Evolutionary conservation across 345 rosid genomes (phyloP).

Genomic region (Lepidium africanum): DNA sequence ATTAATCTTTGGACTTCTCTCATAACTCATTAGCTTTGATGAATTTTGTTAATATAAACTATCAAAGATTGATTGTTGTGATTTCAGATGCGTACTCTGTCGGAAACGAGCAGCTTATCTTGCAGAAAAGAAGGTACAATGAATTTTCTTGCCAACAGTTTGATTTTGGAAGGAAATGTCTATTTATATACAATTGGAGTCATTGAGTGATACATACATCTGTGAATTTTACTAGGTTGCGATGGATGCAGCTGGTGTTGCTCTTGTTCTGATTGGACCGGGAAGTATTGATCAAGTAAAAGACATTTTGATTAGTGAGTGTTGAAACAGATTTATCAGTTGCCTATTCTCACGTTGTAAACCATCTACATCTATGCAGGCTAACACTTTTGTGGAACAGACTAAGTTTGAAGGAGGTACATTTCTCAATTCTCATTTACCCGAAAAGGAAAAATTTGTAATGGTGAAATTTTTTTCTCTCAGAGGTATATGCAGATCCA

Average conservation of each 20-base stretch:
- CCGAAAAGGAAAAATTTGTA: no score
- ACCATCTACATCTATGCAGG: slow-evolving; percentile 44
- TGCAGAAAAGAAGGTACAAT: slow-evolving; percentile 73
- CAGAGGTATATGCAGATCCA: slow-evolving; percentile 98
- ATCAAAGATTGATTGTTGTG: neutral
- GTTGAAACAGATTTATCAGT: neutral
- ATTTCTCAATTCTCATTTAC: neutral
- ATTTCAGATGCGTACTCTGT: slow-evolving; percentile 74
- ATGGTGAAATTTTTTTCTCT: neutral
- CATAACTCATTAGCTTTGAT: neutral
- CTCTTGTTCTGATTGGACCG: slow-evolving; percentile 78
- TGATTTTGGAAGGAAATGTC: neutral
- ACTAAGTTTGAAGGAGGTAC: slow-evolving; percentile 89
- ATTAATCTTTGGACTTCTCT: neutral
- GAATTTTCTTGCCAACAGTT: neutral
- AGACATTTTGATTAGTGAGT: neutral
- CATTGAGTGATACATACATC: neutral
- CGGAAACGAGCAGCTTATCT: slow-evolving; percentile 87
- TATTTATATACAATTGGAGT: neutral
- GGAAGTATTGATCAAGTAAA: slow-evolving; percentile 83
- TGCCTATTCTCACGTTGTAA: neutral
- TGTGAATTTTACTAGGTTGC: slow-evolving; percentile 40
- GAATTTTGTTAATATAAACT: neutral
- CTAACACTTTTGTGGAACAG: slow-evolving; percentile 67
- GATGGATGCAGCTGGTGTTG: slow-evolving; percentile 75